Conservation (phyloP, 345 rosid genomes). For the Clausena lansium region DNA sequence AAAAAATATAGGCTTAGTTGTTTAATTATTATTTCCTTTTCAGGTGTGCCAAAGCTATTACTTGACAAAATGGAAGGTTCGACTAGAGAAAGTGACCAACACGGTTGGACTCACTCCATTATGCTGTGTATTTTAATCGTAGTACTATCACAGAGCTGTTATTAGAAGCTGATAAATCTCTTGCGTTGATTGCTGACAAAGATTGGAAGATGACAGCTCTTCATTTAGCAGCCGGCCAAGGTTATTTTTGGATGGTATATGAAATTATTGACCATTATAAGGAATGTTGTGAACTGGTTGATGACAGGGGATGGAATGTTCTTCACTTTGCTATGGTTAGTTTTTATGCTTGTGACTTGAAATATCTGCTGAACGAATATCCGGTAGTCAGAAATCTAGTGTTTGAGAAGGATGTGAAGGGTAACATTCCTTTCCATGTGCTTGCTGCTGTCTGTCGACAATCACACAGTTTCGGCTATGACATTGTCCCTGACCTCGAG, state of each 20-base stretch:
- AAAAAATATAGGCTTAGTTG: fast-evolving
- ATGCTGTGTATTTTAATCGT: not conserved
- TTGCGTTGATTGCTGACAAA: not conserved
- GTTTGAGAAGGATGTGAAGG: not conserved
- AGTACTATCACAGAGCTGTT: not conserved
- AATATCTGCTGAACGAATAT: not conserved
- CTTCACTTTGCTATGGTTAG: not conserved
- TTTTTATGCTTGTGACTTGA: not conserved
- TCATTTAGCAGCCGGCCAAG: conserved; percentile 2
- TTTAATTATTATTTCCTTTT: too few relatives aligned
- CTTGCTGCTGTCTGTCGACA: not conserved
- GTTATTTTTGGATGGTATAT: not conserved
- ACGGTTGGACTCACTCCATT: conserved; percentile 7
- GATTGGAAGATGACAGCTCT: conserved; percentile 7
- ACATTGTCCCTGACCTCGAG: not conserved
- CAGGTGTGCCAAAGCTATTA: fast-evolving
- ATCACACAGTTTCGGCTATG: too few relatives aligned
- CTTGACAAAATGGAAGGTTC: not conserved
- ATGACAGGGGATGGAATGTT: not conserved
- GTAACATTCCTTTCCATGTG: not conserved
- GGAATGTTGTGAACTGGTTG: not conserved
- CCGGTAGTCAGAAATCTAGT: not conserved
- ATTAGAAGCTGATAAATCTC: not conserved
- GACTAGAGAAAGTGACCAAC: not conserved
- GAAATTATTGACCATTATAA: not conserved